These are phyloP conservation scores for Leccinum subgranulosum DNA, from an alignment of 768 basidiomycete genomes.

Conservation along the genomic window DNA sequence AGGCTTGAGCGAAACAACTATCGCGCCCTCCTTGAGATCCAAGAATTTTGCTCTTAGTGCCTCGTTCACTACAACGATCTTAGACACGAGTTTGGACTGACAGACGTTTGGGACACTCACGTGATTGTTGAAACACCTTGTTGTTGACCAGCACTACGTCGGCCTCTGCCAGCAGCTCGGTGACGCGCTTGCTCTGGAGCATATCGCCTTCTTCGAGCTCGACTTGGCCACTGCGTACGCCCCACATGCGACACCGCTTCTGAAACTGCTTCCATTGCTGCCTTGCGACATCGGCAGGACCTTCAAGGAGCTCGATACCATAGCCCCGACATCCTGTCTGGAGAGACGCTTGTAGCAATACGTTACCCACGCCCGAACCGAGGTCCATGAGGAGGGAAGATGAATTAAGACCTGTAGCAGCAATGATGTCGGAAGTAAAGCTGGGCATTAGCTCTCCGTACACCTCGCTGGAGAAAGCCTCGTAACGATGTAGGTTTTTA, in stretches of 20 bases:
- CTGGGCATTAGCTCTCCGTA: conserved; percentile 89
- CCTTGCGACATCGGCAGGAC: conserved; percentile 77
- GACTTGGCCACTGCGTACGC: conserved; percentile 68
- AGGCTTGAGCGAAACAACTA: conserved; percentile 84
- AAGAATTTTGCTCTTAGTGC: conserved; percentile 85
- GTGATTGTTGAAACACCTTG: conserved; percentile 71
- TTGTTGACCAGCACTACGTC: conserved; percentile 93
- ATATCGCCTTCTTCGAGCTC: conserved; percentile 87
- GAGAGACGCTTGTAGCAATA: conserved; percentile 75
- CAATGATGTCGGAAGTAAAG: conserved; percentile 55
- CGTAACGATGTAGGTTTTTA: conserved; percentile 74
- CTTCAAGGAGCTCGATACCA: conserved; percentile 76
- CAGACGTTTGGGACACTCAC: conserved; percentile 45
- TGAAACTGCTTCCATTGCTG: conserved; percentile 72
- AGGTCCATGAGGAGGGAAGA: conserved; percentile 77
- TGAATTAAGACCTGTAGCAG: conserved; percentile 46
- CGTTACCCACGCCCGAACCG: conserved; percentile 85
- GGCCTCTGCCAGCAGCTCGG: conserved; percentile 70
- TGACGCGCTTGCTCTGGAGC: conserved; percentile 61
- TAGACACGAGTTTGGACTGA: neutral
- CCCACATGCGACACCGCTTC: conserved; percentile 89
- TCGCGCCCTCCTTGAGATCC: conserved; percentile 90
- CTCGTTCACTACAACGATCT: conserved; percentile 66
- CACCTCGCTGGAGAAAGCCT: conserved; percentile 78
- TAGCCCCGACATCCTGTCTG: conserved; percentile 76